A percentile compares a stretch with the other conserved stretches of the same genome.
These are phyloP conservation scores for Boechera retrofracta DNA, from an alignment of 345 rosid species.

Conservation along the genomic window DNA sequence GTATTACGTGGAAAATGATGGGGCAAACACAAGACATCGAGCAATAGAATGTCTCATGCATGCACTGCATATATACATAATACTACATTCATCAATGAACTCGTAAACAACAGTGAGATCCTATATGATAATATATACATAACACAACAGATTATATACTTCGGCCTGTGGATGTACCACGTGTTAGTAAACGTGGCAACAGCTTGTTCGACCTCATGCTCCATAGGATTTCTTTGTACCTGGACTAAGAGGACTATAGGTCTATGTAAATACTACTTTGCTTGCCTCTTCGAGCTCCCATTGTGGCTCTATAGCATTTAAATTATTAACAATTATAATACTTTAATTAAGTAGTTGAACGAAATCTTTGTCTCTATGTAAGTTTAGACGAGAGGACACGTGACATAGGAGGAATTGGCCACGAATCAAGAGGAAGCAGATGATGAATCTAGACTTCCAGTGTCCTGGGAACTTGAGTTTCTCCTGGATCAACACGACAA, in stretches of 20 bases:
- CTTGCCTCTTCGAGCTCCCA: slow-evolving; percentile 38
- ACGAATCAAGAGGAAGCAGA: slow-evolving; percentile 24
- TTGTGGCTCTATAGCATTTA: slow-evolving; percentile 4
- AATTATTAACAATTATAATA: background rate
- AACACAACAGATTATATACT: slow-evolving; percentile 21
- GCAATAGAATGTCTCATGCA: slow-evolving; percentile 29
- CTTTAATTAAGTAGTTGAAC: slow-evolving; percentile 17
- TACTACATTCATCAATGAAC: slow-evolving; percentile 30
- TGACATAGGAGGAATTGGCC: slow-evolving; percentile 10
- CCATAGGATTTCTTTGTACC: slow-evolving; percentile 26
- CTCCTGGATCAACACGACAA: slow-evolving; percentile 36
- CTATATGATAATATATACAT: background rate
- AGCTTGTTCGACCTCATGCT: slow-evolving; percentile 38
- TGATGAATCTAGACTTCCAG: slow-evolving; percentile 44
- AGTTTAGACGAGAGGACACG: slow-evolving; percentile 30
- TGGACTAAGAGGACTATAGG: slow-evolving; percentile 31
- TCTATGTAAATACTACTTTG: slow-evolving; percentile 24
- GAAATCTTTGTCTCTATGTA: slow-evolving; percentile 39
- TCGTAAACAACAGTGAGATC: slow-evolving; percentile 23
- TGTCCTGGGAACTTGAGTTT: slow-evolving; percentile 39
- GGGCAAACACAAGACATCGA: background rate
- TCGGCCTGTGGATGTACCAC: slow-evolving; percentile 8
- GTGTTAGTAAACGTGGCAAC: slow-evolving; percentile 10
- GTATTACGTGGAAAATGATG: slow-evolving; percentile 26
- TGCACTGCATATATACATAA: slow-evolving; percentile 22